Percentiles rank a stretch among this genome's conserved stretches.
These are phyloP conservation scores for Phytopythium ostracodes DNA, from an alignment of 352 stramenopile species.

Conservation along the genomic window DNA sequence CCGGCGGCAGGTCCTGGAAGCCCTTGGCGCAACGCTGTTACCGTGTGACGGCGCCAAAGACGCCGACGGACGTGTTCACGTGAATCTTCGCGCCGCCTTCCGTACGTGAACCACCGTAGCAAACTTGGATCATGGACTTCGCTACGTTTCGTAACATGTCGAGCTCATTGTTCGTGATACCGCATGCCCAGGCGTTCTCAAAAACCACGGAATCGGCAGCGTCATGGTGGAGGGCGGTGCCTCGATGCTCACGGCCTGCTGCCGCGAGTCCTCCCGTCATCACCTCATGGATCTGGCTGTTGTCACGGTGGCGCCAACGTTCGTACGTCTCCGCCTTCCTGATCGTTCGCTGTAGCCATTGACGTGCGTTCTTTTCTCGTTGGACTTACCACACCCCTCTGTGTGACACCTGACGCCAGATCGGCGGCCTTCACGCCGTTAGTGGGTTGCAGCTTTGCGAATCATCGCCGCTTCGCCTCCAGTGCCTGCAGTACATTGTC, in stretches of 20 bases:
- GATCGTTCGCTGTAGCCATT: constrained; percentile 3
- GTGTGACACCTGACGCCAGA: constrained; percentile 21
- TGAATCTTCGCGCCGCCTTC: constrained; percentile 60
- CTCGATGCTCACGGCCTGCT: constrained; percentile 67
- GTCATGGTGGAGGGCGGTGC: constrained; percentile 86
- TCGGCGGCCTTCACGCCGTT: constrained; percentile 57
- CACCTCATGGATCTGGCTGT: constrained; percentile 67
- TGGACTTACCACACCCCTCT: neutral
- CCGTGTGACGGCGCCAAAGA: constrained; percentile 22
- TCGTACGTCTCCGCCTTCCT: constrained; percentile 38
- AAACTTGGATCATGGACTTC: no score
- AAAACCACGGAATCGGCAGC: constrained; percentile 38
- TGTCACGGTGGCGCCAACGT: constrained; percentile 76
- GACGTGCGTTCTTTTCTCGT: neutral
- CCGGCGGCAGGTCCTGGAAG: constrained; percentile 36
- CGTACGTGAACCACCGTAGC: constrained; percentile 22
- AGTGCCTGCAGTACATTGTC: constrained; percentile 24
- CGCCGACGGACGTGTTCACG: constrained; percentile 17
- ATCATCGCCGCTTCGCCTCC: constrained; percentile 28
- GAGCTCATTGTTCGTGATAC: no score
- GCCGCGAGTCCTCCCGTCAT: constrained; percentile 26
- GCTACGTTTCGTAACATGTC: no score
- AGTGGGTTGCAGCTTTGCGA: constrained; percentile 15
- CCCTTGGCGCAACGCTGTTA: constrained; percentile 39
- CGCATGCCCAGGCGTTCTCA: constrained; percentile 26